Evolutionary conservation across 148 eudicot species (phyloP), one percentile per base, ranked within the genome.

Genomic region (Cornus florida): DNA sequence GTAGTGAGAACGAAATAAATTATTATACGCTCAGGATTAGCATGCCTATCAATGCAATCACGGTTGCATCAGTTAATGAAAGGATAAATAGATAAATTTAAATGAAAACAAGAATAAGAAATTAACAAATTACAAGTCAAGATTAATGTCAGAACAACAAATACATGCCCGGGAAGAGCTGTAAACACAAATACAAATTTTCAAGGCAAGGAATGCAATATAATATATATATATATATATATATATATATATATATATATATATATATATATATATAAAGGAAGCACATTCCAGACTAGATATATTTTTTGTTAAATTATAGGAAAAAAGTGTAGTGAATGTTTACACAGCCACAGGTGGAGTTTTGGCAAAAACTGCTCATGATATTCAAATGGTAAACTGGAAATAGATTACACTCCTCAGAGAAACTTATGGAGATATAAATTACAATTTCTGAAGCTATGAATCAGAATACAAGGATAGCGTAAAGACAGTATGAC

Each of bases 1-100:
- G 86, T 57, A 83, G 38, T 80, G 10, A 43, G 48, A 43, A 43
- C 28, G 28, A 35, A 72, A n/a, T 57, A 70, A 69, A 62, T 43
- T 43, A 10, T 53, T 19, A 62, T 62, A 62, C 20, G 23, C 6
- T 62, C 66, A 62, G 19, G 66, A 5, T 43, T 62, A 24, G 14
- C 59, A n/a, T 19, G 1, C 10, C 66, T 17, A 13, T 62, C 66
- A 17, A 62, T n/a, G 48, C 23, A 62, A 5, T 19, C 4, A 19
- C 65, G 20, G 70, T 41, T 22, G 56, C 24, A 17, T 41, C 48
- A 43, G 48, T 43, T 9, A 43, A 43, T 43, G 39, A 16, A 2
- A 22, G 14, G 20, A 69, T 24, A 79, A 50, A 67, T 6, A 67
- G 33, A 32, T 12, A 50, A 4, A 53, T 67, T 43, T 75, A 23